Evolutionary conservation across 306 rosid species (phyloP).

Genomic region (Alnus rubra): DNA sequence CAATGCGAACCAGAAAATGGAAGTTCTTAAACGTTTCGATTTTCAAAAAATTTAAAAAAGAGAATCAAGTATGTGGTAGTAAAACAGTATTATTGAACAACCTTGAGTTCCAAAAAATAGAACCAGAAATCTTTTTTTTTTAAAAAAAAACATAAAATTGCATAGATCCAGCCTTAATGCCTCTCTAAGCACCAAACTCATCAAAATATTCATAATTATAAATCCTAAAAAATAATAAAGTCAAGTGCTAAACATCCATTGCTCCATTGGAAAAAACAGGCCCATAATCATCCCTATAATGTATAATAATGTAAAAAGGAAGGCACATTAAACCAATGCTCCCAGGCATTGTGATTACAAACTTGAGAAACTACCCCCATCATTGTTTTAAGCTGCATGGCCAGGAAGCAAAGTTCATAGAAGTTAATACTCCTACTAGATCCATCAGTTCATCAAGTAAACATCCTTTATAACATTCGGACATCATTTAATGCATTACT

Average conservation of each 20-base stretch:
- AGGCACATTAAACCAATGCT: too few relatives aligned
- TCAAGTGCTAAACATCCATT: background rate
- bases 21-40: background rate
- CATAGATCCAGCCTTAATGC: background rate
- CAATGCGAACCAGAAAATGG: constrained; percentile 20
- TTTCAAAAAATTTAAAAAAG: background rate
- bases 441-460: background rate
- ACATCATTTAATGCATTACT: background rate
- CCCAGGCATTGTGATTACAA: too few relatives aligned
- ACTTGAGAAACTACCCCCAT: too few relatives aligned
- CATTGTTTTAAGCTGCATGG: too few relatives aligned
- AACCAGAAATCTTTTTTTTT: background rate
- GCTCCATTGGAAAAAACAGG: background rate
- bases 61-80: constrained; percentile 7
- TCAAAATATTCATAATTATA: background rate
- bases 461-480: background rate
- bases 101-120: background rate
- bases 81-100: background rate
- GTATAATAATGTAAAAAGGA: too few relatives aligned
- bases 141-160: too few relatives aligned
- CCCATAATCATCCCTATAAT: background rate
- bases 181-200: background rate
- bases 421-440: background rate
- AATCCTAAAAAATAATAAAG: background rate
- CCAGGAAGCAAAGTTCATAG: too few relatives aligned